Evolutionary conservation across 2,329 filamentous ascomycete genomes (phyloP), one percentile per base, ranked within the genome.

Genomic region (Curvularia lunata): DNA sequence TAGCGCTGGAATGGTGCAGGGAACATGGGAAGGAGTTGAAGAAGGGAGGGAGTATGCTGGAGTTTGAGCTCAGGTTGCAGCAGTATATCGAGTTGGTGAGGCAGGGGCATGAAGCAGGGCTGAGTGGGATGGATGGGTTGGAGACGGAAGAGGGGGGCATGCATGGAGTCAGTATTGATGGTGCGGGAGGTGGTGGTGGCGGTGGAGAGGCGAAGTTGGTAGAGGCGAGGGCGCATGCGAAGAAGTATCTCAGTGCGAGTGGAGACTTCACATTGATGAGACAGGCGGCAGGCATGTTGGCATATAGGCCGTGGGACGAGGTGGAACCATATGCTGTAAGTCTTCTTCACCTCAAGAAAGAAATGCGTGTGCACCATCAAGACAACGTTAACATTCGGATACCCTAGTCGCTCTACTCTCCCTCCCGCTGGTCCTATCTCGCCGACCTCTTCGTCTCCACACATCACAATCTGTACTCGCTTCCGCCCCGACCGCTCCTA

Each of bases 1-100:
- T 96, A 68, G 93, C 92, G 21, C 78, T 99, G 53, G 85, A 87
- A 12, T 99, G 95, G 95, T 97, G 95, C 75, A 86, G 84, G 16
- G 94, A 98, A 70, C 97, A 97, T 77, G 95, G 96, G 77, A 93
- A 94, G 70, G 90, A 93, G 62, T 80, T 99, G 58, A 91, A 92
- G 72, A 96, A 95, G 82, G 89, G 91, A 78, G 89, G 91, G 84
- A 92, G 89, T 70, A 91, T 90, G 65, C 84, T 99, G 16, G 95
- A 99, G 77, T 96, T 97, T 72, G 91, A 96, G 82, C 85, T 99
- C 42, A 88, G 95, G 12, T 84, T 96, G 69, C 95, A 99, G 76
- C 93, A 98, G 75, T 98, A 93, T 75, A 93, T 98, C 68, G 95
- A 98, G 77, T 83, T 98, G 59, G 87, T 96, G 58, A 84, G 94